These are phyloP conservation scores for Saccharum spontaneum DNA, from an alignment of 176 grass and related monocot genomes.

Conservation along the genomic window DNA sequence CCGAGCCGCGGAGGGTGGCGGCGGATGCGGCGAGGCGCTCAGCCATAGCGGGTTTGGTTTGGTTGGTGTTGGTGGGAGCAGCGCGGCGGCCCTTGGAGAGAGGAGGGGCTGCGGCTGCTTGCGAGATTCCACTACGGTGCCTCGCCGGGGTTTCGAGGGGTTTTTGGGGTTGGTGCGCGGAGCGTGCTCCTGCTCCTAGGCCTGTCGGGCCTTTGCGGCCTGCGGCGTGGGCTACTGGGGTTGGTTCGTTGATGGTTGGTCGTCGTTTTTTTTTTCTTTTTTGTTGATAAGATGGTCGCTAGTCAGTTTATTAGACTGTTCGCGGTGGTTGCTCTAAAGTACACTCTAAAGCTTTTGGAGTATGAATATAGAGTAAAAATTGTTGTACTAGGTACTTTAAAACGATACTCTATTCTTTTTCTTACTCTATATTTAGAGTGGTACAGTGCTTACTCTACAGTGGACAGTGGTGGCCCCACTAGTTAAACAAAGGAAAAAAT, in stretches of 20 bases:
- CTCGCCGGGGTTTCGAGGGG: constrained; percentile 27
- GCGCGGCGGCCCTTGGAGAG: constrained; percentile 39
- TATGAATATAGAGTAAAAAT: no score
- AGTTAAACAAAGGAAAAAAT: no score
- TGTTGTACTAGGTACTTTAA: no score
- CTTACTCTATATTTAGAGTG: no score
- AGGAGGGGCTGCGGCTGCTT: background rate
- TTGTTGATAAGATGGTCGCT: no score
- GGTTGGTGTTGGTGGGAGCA: constrained; percentile 16
- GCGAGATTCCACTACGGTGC: constrained; percentile 12
- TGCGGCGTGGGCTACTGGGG: background rate
- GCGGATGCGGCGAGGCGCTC: constrained; percentile 60
- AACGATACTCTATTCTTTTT: no score
- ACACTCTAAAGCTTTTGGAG: no score
- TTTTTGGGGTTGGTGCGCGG: background rate
- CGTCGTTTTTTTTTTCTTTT: no score
- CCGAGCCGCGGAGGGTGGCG: constrained; percentile 38
- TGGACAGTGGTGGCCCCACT: no score
- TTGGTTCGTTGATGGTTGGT: background rate
- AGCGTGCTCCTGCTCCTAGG: background rate
- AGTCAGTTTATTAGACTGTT: no score
- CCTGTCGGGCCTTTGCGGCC: background rate
- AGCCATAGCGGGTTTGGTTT: constrained; percentile 48
- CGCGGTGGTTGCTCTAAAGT: no score
- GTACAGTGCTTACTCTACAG: no score